Conservation (phyloP, 2,329 filamentous ascomycete genomes). For the Coniella lustricola region DNA sequence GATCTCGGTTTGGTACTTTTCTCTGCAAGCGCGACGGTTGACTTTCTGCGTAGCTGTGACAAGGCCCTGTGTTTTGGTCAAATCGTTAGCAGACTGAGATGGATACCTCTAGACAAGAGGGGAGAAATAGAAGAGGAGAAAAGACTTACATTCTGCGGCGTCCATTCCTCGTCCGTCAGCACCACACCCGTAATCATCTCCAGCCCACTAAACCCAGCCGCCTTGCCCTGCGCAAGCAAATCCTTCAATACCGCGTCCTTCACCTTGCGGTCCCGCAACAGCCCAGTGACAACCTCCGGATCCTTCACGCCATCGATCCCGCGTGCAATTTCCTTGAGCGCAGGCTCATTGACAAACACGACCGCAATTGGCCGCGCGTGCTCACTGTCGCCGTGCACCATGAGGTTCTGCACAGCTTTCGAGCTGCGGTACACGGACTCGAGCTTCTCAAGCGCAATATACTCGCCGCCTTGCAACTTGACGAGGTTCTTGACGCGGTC, state of each 20-base stretch:
- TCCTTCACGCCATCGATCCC: conserved; percentile 43
- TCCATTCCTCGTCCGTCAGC: conserved; percentile 81
- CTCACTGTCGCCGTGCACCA: conserved; percentile 72
- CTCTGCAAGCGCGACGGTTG: conserved; percentile 45
- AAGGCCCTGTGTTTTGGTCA: conserved; percentile 36
- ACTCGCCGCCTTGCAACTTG: conserved; percentile 92
- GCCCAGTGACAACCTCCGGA: conserved; percentile 46
- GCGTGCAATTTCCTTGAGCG: conserved; percentile 50
- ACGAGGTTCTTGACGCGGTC: conserved; percentile 98
- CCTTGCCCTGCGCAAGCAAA: conserved; percentile 56
- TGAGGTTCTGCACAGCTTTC: conserved; percentile 76
- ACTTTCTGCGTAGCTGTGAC: conserved; percentile 58
- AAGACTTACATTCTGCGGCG: conserved; percentile 69
- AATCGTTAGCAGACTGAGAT: neutral
- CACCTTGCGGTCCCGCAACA: conserved; percentile 62
- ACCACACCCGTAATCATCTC: conserved; percentile 74
- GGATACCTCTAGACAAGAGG: too few species aligned
- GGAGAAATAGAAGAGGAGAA: neutral
- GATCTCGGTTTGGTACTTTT: conserved; percentile 46
- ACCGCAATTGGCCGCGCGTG: conserved; percentile 76
- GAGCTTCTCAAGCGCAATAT: conserved; percentile 93
- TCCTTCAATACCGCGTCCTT: conserved; percentile 58
- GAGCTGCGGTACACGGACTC: conserved; percentile 83
- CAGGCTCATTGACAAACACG: conserved; percentile 62
- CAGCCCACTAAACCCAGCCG: conserved; percentile 59